Conservation (phyloP, 805 yeast genomes). For the Zygoascus biomembranicola region DNA sequence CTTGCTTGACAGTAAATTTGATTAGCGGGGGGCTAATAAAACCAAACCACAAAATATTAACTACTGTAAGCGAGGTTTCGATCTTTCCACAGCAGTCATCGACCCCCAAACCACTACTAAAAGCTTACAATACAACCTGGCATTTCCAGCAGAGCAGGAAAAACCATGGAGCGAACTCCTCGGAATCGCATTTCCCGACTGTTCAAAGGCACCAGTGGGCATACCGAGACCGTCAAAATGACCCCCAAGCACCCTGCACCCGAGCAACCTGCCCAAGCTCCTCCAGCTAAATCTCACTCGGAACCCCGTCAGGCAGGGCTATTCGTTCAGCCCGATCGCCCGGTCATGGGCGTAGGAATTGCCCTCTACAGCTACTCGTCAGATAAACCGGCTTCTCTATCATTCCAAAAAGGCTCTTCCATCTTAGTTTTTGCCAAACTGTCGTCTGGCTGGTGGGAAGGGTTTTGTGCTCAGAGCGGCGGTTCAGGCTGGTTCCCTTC, state of each 20-base stretch:
- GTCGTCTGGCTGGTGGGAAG: slow-evolving; percentile 84
- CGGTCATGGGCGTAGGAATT: slow-evolving; percentile 43
- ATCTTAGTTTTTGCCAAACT: slow-evolving; percentile 59
- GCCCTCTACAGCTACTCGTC: slow-evolving; percentile 47
- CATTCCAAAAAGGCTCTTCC: slow-evolving; percentile 56
- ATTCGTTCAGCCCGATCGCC: neutral
- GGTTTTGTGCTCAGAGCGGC: slow-evolving; percentile 31
- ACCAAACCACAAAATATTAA: too few species aligned
- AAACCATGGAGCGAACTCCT: neutral
- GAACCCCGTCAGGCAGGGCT: neutral
- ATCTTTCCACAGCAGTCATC: too few species aligned
- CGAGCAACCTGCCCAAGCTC: neutral
- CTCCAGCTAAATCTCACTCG: neutral
- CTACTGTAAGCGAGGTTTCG: too few species aligned
- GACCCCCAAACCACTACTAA: too few species aligned
- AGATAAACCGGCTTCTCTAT: slow-evolving; percentile 43
- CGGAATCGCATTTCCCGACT: neutral
- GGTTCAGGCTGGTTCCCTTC: slow-evolving; percentile 74
- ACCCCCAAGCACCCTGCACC: neutral
- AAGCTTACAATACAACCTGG: too few species aligned
- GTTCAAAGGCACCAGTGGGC: neutral
- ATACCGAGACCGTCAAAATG: neutral
- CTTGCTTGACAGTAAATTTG: too few species aligned
- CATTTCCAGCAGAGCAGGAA: too few species aligned
- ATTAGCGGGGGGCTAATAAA: too few species aligned